Percentiles rank a stretch among this genome's conserved stretches.
Evolutionary conservation across 164 flowering plant genomes (phyloP).

Genomic region (grape (Vitis vinifera)): DNA sequence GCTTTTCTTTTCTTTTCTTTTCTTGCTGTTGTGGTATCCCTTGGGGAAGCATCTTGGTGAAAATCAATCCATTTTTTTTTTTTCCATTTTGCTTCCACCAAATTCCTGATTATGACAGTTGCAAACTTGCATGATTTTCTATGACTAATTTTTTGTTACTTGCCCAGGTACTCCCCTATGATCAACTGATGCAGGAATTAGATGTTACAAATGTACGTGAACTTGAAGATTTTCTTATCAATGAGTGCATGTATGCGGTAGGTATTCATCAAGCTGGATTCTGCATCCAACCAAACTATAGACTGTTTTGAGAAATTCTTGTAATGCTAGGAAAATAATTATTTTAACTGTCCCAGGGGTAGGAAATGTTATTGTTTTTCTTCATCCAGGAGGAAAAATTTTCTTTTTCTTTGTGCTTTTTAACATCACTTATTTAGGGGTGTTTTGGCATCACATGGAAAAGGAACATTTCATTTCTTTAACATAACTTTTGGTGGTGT

Average conservation of each 20-base stretch:
- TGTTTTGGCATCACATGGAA: too few species aligned
- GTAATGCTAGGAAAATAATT: not conserved
- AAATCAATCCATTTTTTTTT: too few species aligned
- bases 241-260: constrained; percentile 99
- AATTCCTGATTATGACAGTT: not conserved
- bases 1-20: not conserved
- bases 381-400: not conserved
- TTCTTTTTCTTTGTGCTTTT: not conserved
- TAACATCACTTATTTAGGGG: too few species aligned
- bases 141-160: not conserved
- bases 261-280: constrained; percentile 21
- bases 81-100: not conserved
- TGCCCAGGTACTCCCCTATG: constrained; percentile 83
- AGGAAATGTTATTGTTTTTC: not conserved
- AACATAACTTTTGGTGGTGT: too few species aligned
- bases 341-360: not conserved
- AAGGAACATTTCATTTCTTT: too few species aligned
- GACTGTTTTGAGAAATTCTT: not conserved
- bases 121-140: not conserved
- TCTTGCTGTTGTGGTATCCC: not conserved
- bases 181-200: constrained; percentile 79
- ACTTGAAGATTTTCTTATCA: constrained; percentile 97
- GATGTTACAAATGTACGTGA: constrained; percentile 95
- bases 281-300: too few species aligned
- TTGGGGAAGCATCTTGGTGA: not conserved